Evolutionary conservation across 371 early-diverging fungal species (phyloP), one percentile per base, ranked within the genome.

Genomic region (Syncephalastrum contaminatum): DNA sequence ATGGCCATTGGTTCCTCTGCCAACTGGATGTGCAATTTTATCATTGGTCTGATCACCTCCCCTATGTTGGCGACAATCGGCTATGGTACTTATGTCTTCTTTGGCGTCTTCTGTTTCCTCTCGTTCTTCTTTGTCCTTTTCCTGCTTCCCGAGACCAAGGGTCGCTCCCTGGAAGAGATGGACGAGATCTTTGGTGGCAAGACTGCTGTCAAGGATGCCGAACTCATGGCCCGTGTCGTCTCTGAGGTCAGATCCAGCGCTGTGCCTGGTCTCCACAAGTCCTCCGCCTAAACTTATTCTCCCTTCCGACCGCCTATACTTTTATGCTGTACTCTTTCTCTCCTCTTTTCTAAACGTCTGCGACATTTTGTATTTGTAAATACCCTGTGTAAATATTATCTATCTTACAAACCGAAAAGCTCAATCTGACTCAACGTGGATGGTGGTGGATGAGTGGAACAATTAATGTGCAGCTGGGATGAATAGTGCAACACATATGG

Each of bases 11-110:
- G 88, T 43, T 92, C 94, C 20, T 83, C 91, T 8, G 79, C 91
- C 66, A 94, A 94, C 82, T 95, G 93, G 93, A 92, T 89, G 77
- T 85, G 81, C 60, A 66, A 57, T 68, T 43, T 82, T 82, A 53
- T 77, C 20, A 61, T 66, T 22, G 66, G 66, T 22, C 42, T 61
- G 41, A 54, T 66, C 20, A 52, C 51, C 4, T 62, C 66, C 4
- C 48, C 56, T 2, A 58, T 66, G 66, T 47, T 66, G 16, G 56
- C 36, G 19, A 54, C 20, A n/a, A 51, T 79, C 48, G 56, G 62
- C 30, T 63, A 53, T 50, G 61, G 66, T 47, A 62, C 68, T 4
- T 82, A 79, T 59, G 55, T 75, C 21, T 62, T 80, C 53, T 82
- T 69, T 52, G 69, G 71, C 40, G 36, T 64, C 14, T 67, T 81